Evolutionary conservation across 2,329 filamentous ascomycete species (phyloP).

Genomic region (Dichotomopilus funicola): DNA sequence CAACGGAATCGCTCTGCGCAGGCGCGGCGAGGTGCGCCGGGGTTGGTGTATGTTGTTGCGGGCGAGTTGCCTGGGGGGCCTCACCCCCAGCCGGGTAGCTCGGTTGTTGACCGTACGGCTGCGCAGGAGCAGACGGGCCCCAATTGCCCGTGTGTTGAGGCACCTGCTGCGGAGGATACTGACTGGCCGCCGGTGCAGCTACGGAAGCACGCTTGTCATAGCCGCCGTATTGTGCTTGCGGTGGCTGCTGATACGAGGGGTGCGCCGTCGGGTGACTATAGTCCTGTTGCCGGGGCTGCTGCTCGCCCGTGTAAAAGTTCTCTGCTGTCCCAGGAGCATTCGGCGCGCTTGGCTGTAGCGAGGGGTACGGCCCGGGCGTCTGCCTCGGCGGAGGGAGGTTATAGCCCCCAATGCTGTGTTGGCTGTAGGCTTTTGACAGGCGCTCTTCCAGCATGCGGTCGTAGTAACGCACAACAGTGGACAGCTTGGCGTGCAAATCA

Average conservation of each 20-base stretch:
- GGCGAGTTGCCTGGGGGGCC: conserved; percentile 27
- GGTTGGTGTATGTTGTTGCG: conserved; percentile 25
- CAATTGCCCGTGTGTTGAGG: conserved; percentile 47
- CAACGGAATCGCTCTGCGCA: conserved; percentile 28
- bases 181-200: conserved; percentile 34
- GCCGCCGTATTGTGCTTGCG: conserved; percentile 38
- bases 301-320: conserved; percentile 72
- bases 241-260: conserved; percentile 46
- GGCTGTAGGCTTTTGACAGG: conserved; percentile 84
- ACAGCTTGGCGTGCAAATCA: conserved; percentile 89
- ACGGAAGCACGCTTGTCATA: conserved; percentile 40
- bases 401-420: conserved; percentile 66
- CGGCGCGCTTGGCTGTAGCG: conserved; percentile 51
- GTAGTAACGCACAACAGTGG: conserved; percentile 94
- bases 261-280: conserved; percentile 44
- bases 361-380: conserved; percentile 62
- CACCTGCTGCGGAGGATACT: conserved; percentile 39
- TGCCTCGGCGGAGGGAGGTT: conserved; percentile 47
- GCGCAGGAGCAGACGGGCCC: conserved; percentile 37
- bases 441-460: conserved; percentile 97
- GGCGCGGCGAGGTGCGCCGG: conserved; percentile 30
- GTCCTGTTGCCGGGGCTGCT: conserved; percentile 31
- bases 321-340: conserved; percentile 54
- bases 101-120: conserved; percentile 34
- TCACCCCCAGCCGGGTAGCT: conserved; percentile 25